Conservation (phyloP, 2,329 filamentous ascomycete species). For the Paecilomyces variotii region DNA sequence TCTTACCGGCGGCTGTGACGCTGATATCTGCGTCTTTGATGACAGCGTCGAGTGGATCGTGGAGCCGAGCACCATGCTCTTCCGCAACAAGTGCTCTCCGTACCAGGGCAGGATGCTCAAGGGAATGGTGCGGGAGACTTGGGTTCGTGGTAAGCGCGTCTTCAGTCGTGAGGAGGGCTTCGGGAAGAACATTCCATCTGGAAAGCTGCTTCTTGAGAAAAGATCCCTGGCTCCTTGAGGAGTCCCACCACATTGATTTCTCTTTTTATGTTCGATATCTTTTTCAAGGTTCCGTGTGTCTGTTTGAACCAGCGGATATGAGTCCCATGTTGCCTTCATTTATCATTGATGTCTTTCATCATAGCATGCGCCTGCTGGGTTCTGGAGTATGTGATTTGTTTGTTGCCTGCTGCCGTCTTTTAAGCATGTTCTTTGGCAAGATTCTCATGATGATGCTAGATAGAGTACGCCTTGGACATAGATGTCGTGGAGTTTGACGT, state of each 20-base stretch:
- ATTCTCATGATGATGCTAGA: neutral
- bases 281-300: neutral
- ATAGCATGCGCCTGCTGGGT: neutral
- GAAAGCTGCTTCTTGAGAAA: slow-evolving; percentile 34
- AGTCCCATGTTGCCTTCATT: neutral
- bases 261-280: neutral
- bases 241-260: neutral
- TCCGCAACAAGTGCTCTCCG: slow-evolving; percentile 85
- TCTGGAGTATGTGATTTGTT: neutral
- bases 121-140: slow-evolving; percentile 77
- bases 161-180: slow-evolving; percentile 56
- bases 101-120: slow-evolving; percentile 75
- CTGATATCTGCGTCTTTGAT: slow-evolving; percentile 87
- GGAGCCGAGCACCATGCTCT: slow-evolving; percentile 72
- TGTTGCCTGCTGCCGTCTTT: neutral
- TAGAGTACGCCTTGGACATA: neutral
- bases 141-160: slow-evolving; percentile 69
- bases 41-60: slow-evolving; percentile 72
- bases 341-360: neutral
- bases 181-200: slow-evolving; percentile 24
- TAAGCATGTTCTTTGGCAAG: neutral
- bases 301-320: neutral
- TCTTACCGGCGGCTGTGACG: slow-evolving; percentile 72
- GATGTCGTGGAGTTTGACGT: neutral
- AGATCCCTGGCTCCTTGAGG: slow-evolving; percentile 9